Base-by-base conservation (phyloP, 805 yeast species). In the Cyberlindnera veronae region DNA sequence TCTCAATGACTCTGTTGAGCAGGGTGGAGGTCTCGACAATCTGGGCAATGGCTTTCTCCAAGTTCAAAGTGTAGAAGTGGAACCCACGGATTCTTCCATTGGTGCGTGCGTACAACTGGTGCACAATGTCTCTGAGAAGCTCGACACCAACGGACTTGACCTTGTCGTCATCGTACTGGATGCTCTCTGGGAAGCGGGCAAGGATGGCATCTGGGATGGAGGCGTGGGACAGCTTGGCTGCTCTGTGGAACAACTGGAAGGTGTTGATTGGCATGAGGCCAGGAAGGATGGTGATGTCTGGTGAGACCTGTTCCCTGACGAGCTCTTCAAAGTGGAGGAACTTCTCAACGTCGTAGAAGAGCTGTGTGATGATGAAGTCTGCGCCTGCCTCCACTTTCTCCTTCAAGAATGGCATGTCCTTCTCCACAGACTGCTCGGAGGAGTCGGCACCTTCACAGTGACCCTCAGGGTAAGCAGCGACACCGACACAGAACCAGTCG, bases 391-490 rank as follows among this genome's bases (percentile, higher is more conserved):
- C 74, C 18, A 91, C 74, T 61, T 93, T 93, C 50, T 87, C 95
- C 36, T 79, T 76, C 62, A 93, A 71, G 57, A 63, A 88, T 6
- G 93, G 91, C 34, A 91, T 55, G 61, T 91, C 99, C 34, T 72
- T 72, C 17, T 60, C 58, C 1, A 82, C 79, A 53, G 78, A 75
- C 60, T 89, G 96, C 26, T 70, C 71, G 8, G 77, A 63, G 33
- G 66, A 71, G 51, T 81, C 86, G 1, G 88, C 72, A 12, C 95
- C 91, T 51, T 90, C 96, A 26, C 87, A 89, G 56, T 90, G 96
- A 3, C 97, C 97, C 61, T 93, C 99, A 1, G 99, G 97, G 61
- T 93, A 93, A 3, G 87, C 99, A 9, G 98, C 98, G 17, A 93
- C 95, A 37, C 97, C 99, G 51, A 93, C 89, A 62, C 83, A 84